Evolutionary conservation across 768 basidiomycete species (phyloP), one percentile per base, ranked within the genome.

Genomic region (Mycena epipterygia): DNA sequence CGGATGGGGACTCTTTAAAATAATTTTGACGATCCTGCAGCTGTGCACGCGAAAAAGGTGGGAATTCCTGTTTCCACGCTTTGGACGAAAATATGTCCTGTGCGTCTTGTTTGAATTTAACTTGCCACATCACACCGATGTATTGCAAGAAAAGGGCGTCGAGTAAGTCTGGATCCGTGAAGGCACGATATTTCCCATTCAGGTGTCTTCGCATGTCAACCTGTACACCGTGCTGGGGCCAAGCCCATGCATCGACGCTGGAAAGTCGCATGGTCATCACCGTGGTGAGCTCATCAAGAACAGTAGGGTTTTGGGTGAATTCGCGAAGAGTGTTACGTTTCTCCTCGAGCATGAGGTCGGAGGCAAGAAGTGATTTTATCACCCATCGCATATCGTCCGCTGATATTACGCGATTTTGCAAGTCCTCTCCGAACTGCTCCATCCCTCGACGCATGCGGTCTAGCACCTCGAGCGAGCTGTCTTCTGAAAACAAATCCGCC

Each of bases 151-250:
- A 75, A 14, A 87, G 76, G 0, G 83, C 84, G 59, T 87, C 84
- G 29, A 88, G 73, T 56, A 86, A 81, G 44, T 88, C 86, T 19
- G 84, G 83, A 68, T 88, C 85, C 13, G 84, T 85, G 71, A 84
- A 86, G n/a, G 84, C 85, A 25, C 86, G 77, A 67, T 86, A 87
- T 76, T 86, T 87, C 2, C 87, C 87, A 68, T 85, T 85, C 35
- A 88, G 76, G 77, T 84, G 82, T 7, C 86, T 79, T 17, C 86
- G 80, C 79, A 86, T 85, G 58, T 88, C 85, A 8, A 87, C 78
- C 29, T 71, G 57, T 25, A 84, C 77, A 2, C 86, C 86, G 30
- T 83, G 80, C 4, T 70, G 70, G 6, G 85, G 85, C 86, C 86
- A 88, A 2, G 80, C 70, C 86, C 87, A 87, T 5, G 79, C 68